These are phyloP conservation scores for Pleomassaria siparia DNA, from an alignment of 2,329 filamentous ascomycete genomes.

Conservation along the genomic window DNA sequence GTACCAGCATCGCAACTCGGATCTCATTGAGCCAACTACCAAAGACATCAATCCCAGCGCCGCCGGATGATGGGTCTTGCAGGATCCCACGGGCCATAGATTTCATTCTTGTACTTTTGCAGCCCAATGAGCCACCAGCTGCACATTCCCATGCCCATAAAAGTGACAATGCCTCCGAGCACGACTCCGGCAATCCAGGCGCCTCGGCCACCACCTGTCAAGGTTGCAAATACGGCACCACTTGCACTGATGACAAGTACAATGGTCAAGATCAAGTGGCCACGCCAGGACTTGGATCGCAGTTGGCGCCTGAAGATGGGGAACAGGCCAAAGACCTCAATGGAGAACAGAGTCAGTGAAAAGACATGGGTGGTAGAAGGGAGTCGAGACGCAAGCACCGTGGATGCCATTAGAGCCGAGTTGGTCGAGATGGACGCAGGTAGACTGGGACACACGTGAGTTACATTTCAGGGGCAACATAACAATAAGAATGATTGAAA, in stretches of 20 bases:
- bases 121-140: conserved; percentile 98
- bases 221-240: conserved; percentile 68
- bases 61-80: conserved; percentile 84
- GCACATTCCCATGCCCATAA: conserved; percentile 84
- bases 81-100: conserved; percentile 96
- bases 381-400: conserved; percentile 86
- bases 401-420: conserved; percentile 93
- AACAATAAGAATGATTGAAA: conserved; percentile 4
- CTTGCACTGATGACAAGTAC: conserved; percentile 78
- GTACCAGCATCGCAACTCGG: conserved; percentile 29
- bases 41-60: conserved; percentile 51
- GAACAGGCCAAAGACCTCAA: conserved; percentile 95
- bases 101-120: conserved; percentile 99
- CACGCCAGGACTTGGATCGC: conserved; percentile 76
- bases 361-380: conserved; percentile 93
- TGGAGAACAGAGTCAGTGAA: conserved; percentile 90
- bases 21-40: conserved; percentile 15
- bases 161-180: conserved; percentile 72
- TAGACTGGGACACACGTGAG: conserved; percentile 52
- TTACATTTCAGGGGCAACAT: background rate
- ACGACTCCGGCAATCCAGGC: conserved; percentile 71
- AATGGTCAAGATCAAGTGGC: conserved; percentile 76
- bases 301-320: conserved; percentile 95
- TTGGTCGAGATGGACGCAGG: conserved; percentile 85
- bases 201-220: conserved; percentile 57